Base-by-base conservation (phyloP, 2,329 filamentous ascomycete genomes). In the Penicillium olsonii region DNA sequence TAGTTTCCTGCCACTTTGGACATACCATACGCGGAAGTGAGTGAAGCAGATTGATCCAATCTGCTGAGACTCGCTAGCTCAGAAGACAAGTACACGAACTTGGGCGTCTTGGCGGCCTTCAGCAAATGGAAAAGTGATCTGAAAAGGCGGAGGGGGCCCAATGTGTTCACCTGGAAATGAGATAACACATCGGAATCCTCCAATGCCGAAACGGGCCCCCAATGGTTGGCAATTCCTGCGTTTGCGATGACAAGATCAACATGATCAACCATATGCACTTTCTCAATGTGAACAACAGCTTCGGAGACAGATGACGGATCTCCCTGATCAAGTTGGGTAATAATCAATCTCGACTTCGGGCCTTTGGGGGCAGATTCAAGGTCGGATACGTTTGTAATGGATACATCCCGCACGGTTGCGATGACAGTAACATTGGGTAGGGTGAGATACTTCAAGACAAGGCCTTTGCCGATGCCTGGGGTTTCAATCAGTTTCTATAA, bases 151-250 rank as follows among this genome's bases (percentile, higher is more conserved):
- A 70, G 52, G 0, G 61, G 59, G 0, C 60, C 61, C 11, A 69
- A 50, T 10, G 70, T 58, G 54, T 82, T 82, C 37, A 75, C 56
- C 0, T 70, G 57, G 35, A 78, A 59, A 55, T 77, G 70, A 1
- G 65, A 58, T 3, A 58, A 33, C 34, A 79, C 47, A 18, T 75
- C 69, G 5, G 65, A 62, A 7, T 70, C 59, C 12, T 72, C 64
- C 18, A 67, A 65, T 10, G 68, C 64, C 2, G 57, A 48, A 1
- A 73, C 67, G 0, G 58, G 54, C 0, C 68, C 68, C 31, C 58
- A 74, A 14, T 56, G 42, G 4, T 65, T 62, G 4, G 60, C 59
- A 12, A 77, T 71, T 18, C 73, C 78, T 0, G 79, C 78, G 56
- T 81, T 81, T 37, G 78, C 74, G 45, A 57, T 48, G 12, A 35